Conservation (phyloP, 768 basidiomycete genomes). For the Pholiota microspora region DNA sequence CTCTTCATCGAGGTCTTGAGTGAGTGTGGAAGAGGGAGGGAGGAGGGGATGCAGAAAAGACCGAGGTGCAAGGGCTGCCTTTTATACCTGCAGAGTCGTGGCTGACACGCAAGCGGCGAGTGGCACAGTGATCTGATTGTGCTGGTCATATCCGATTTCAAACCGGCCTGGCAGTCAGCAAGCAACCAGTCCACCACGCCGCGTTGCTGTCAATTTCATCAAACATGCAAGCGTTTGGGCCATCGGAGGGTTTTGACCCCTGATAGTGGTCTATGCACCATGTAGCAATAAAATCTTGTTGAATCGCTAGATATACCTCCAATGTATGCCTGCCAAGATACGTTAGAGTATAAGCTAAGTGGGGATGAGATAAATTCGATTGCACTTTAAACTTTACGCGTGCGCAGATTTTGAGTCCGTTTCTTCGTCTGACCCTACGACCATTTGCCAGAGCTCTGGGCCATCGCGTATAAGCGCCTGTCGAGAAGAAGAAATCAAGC, state of each 20-base stretch:
- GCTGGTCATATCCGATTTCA: neutral
- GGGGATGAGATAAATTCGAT: neutral
- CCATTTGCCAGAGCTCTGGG: slow-evolving; percentile 70
- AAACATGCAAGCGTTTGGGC: neutral
- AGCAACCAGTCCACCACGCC: neutral
- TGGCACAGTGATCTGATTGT: neutral
- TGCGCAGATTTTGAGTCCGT: slow-evolving; percentile 10
- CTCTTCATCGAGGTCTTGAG: neutral
- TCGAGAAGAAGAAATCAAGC: too few species aligned
- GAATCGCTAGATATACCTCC: neutral
- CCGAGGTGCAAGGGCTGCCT: neutral
- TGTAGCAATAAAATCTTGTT: too few species aligned
- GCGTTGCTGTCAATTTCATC: neutral
- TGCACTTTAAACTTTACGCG: neutral
- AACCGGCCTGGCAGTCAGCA: neutral
- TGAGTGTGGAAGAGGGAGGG: neutral
- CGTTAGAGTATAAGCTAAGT: neutral
- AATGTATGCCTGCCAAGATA: neutral
- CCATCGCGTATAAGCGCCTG: slow-evolving; percentile 78
- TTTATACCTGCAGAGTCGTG: neutral
- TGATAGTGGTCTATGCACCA: too few species aligned
- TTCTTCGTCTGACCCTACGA: slow-evolving; percentile 31
- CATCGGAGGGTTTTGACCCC: too few species aligned
- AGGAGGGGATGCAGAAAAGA: neutral
- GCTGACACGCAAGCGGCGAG: neutral